phyloP scores from a whole-genome alignment of 192 early-diverging fungal genomes.

The Coemansia brasiliensis region DNA sequence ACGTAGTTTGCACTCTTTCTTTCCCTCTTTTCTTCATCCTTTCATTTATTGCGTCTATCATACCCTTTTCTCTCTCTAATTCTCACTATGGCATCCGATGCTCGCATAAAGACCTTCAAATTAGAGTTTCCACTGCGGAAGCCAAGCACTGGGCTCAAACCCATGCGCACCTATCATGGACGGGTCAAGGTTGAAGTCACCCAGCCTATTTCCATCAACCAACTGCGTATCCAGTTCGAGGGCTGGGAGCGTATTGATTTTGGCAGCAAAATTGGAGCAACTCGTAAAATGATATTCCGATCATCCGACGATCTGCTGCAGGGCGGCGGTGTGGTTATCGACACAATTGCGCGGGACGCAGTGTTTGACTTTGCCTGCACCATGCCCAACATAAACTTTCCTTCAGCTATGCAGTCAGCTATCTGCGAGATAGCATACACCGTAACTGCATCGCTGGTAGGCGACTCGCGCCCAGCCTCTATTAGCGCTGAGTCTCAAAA shows the following conservation, averaged over 20 bases:
- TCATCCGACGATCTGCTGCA: conserved; percentile 36
- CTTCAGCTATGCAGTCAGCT: conserved; percentile 47
- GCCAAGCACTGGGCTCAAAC: conserved; percentile 42
- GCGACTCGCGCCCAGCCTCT: conserved; percentile 9
- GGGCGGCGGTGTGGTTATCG: conserved; percentile 19
- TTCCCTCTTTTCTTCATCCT: conserved; percentile 1
- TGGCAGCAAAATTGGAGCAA: conserved; percentile 36
- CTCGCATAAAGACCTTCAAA: conserved; percentile 40
- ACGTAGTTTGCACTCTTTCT: conserved; percentile 1
- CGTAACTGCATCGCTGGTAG: conserved; percentile 30
- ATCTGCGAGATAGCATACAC: conserved; percentile 50
- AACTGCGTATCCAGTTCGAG: conserved; percentile 47
- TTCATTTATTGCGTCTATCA: not conserved
- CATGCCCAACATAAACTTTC: conserved; percentile 54
- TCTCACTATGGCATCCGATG: conserved; percentile 20
- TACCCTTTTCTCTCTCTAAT: conserved; percentile 1
- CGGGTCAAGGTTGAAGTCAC: conserved; percentile 28
- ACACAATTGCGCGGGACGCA: conserved; percentile 23
- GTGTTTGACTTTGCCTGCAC: conserved; percentile 46
- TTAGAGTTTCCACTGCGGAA: conserved; percentile 41
- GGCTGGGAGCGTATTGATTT: conserved; percentile 54
- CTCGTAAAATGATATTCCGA: conserved; percentile 37
- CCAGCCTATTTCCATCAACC: conserved; percentile 33
- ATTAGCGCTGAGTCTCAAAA: not conserved
- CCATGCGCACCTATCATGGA: conserved; percentile 46